Percentiles rank a stretch among this genome's conserved stretches.
These are phyloP conservation scores for Eutrema salsugineum DNA, from an alignment of 441 rosid species.

Conservation along the genomic window DNA sequence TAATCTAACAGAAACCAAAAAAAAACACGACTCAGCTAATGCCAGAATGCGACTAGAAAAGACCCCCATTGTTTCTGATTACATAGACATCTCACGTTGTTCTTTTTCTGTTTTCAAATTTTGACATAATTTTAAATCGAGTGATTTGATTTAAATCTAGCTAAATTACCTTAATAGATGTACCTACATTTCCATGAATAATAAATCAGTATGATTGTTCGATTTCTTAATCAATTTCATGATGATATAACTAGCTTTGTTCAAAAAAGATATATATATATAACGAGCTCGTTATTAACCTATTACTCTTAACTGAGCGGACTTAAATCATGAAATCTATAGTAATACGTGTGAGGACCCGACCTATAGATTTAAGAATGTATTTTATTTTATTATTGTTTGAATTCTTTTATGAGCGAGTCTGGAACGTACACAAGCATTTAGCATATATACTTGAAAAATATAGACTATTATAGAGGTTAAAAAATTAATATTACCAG, in stretches of 20 bases:
- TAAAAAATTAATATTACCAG: neutral
- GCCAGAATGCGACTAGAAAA: constrained; percentile 11
- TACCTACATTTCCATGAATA: neutral
- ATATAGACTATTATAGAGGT: neutral
- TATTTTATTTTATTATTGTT: neutral
- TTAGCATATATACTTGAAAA: neutral
- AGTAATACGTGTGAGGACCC: neutral
- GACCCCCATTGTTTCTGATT: constrained; percentile 26
- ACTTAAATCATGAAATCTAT: neutral
- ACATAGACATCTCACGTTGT: constrained; percentile 27
- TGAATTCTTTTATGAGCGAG: neutral
- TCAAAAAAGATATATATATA: too few species aligned
- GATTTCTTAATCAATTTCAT: neutral
- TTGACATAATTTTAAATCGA: neutral
- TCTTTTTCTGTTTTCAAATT: neutral
- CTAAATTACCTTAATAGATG: neutral
- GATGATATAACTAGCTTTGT: neutral
- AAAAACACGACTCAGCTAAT: neutral
- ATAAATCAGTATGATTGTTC: neutral
- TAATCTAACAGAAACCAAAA: neutral
- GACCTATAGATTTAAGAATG: neutral
- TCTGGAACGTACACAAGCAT: neutral
- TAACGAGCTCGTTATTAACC: neutral
- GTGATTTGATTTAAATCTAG: neutral
- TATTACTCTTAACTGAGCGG: neutral